phyloP scores from a whole-genome alignment of 1,284 basidiomycete genomes.

The Cryptococcus amylolentus region DNA sequence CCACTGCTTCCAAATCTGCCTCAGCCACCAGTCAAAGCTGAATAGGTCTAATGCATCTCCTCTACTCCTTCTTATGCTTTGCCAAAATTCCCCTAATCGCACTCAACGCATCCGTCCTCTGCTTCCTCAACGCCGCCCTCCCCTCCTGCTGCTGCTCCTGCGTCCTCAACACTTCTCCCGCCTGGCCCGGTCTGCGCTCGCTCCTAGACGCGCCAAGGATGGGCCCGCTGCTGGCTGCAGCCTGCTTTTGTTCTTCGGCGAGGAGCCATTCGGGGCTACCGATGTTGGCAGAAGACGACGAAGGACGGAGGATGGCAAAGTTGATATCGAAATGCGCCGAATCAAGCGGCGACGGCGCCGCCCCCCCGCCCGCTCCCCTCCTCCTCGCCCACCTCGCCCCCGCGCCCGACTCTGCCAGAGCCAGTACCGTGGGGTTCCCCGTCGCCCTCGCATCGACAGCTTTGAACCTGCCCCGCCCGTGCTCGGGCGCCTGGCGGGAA shows the following conservation, averaged over 20 bases:
- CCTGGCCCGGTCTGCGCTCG: constrained; percentile 3
- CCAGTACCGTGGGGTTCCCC: constrained; percentile 33
- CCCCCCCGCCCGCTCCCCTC: neutral
- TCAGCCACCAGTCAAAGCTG: neutral
- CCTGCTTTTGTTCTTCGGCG: constrained; percentile 6
- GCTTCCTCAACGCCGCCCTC: constrained; percentile 4
- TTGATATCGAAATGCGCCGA: neutral
- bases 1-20: too few relatives aligned
- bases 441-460: constrained; percentile 26
- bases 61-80: constrained; percentile 19
- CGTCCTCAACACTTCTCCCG: neutral
- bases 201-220: neutral
- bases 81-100: constrained; percentile 22
- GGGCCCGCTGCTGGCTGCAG: neutral
- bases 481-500: constrained; percentile 19
- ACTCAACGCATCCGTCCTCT: constrained; percentile 1
- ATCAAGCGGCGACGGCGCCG: neutral
- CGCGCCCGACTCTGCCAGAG: constrained; percentile 11
- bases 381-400: neutral
- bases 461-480: constrained; percentile 32
- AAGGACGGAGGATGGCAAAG: constrained; percentile 1
- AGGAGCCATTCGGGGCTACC: constrained; percentile 25
- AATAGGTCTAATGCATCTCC: constrained; percentile 4
- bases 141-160: neutral
- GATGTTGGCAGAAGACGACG: neutral